Conservation (phyloP, 331 rosid species). For the Quercus lobata region DNA sequence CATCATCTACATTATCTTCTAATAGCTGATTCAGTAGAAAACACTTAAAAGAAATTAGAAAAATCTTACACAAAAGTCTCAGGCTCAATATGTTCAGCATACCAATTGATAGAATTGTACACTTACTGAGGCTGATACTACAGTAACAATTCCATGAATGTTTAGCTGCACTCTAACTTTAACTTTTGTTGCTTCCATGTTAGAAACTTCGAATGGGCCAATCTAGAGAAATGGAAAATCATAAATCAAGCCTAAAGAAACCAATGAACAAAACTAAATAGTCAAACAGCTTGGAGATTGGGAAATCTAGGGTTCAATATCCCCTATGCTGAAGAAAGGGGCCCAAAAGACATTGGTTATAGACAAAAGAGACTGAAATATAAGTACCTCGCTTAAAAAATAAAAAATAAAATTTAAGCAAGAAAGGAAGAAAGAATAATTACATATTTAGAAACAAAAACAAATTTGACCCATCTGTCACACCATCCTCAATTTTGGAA, state of each 20-base stretch:
- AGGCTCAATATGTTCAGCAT: neutral
- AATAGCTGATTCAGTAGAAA: constrained; percentile 57
- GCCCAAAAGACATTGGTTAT: neutral
- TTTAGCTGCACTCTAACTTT: constrained; percentile 76
- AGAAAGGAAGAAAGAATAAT: neutral
- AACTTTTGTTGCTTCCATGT: constrained; percentile 49
- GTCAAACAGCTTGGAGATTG: neutral
- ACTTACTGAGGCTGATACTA: constrained; percentile 11
- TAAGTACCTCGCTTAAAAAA: neutral
- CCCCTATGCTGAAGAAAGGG: too few species aligned
- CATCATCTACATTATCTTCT: constrained; percentile 48
- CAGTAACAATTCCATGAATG: constrained; percentile 77
- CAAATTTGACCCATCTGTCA: neutral
- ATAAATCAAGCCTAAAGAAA: neutral
- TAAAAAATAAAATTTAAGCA: too few species aligned
- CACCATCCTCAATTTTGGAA: neutral
- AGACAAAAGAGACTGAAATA: neutral
- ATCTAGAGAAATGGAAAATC: constrained; percentile 36
- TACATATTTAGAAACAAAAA: neutral
- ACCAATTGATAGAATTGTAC: neutral
- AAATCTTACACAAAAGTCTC: neutral
- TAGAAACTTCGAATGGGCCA: constrained; percentile 74
- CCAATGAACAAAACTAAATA: neutral
- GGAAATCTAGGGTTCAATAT: too few species aligned
- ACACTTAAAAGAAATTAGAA: neutral